Percentiles rank a stretch among this genome's conserved stretches.
Conservation (phyloP, 345 rosid genomes). For the Citropsis articulata region DNA sequence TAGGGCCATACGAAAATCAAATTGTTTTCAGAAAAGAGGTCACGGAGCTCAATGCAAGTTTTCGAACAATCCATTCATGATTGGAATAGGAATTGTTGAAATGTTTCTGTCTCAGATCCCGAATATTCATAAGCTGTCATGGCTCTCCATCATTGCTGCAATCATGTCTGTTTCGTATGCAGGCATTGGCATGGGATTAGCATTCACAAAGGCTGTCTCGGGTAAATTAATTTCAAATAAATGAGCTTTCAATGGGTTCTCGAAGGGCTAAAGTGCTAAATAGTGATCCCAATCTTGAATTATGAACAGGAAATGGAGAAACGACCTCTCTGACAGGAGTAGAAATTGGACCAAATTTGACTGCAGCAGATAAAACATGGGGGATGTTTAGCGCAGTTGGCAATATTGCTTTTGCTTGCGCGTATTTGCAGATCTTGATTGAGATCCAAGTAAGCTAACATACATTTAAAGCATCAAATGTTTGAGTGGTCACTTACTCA, state of each 20-base stretch:
- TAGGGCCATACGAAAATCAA: slow-evolving; percentile 53
- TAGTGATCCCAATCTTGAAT: background rate
- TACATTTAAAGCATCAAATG: background rate
- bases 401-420: slow-evolving; percentile 24
- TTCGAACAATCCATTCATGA: slow-evolving; percentile 54
- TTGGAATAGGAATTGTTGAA: slow-evolving; percentile 45
- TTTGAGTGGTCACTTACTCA: too few relatives aligned
- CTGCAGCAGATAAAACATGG: slow-evolving; percentile 16
- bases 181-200: slow-evolving; percentile 46
- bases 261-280: too few relatives aligned
- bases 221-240: background rate
- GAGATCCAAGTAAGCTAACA: slow-evolving; percentile 16
- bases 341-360: slow-evolving; percentile 21
- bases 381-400: slow-evolving; percentile 24
- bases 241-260: too few relatives aligned
- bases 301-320: slow-evolving; percentile 13
- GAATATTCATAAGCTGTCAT: slow-evolving; percentile 47
- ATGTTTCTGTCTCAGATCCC: slow-evolving; percentile 48
- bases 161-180: slow-evolving; percentile 54
- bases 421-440: slow-evolving; percentile 19
- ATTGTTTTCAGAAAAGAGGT: slow-evolving; percentile 52
- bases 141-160: slow-evolving; percentile 53
- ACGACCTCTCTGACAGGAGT: slow-evolving; percentile 17
- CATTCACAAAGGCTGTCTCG: slow-evolving; percentile 32
- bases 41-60: slow-evolving; percentile 44